Conservation (phyloP, 345 rosid species). For the Zanthoxylum bungeanum region DNA sequence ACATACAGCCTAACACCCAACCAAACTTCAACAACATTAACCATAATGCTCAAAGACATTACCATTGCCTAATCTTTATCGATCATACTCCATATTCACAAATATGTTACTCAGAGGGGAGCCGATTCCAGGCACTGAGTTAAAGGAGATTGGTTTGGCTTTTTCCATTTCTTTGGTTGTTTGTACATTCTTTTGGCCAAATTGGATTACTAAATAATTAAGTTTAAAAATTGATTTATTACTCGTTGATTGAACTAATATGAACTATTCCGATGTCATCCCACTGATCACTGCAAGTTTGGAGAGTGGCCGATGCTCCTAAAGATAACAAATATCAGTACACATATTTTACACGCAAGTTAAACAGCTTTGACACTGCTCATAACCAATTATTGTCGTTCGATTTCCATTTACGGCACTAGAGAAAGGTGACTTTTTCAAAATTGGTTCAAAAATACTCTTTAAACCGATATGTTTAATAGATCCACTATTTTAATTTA, state of each 20-base stretch:
- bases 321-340: constrained; percentile 70
- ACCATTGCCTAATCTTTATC: no score
- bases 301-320: constrained; percentile 73
- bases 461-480: no score
- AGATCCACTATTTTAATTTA: no score
- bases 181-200: background rate
- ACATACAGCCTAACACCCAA: no score
- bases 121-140: constrained; percentile 71
- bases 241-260: background rate
- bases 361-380: constrained; percentile 82
- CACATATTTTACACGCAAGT: constrained; percentile 79
- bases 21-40: no score
- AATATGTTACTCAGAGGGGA: constrained; percentile 86
- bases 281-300: constrained; percentile 58
- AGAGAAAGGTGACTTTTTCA: constrained; percentile 67
- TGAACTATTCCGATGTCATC: no score
- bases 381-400: constrained; percentile 72
- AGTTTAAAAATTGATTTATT: background rate
- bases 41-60: no score
- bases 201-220: background rate
- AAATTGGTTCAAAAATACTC: constrained; percentile 65
- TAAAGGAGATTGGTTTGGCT: constrained; percentile 48
- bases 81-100: no score
- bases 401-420: constrained; percentile 83
- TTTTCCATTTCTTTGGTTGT: background rate